Evolutionary conservation across 495 filamentous ascomycete species (phyloP), one percentile per base, ranked within the genome.

Genomic region (Tuber calosporum): DNA sequence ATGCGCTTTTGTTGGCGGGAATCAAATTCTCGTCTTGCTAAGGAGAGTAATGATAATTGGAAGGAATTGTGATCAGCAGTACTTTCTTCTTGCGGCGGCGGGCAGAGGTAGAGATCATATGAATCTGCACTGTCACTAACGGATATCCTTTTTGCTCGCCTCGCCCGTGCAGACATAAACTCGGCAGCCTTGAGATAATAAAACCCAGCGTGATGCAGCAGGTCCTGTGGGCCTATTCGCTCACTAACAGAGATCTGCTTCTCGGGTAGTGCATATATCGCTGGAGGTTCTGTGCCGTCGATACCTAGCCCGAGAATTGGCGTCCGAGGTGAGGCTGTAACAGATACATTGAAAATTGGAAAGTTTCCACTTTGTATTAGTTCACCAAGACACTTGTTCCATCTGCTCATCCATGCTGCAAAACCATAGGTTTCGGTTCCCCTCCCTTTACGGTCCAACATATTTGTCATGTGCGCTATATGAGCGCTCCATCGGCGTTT

Each of bases 21-120:
- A 26, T 71, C 74, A 73, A 82, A 82, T 45, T 82, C 80, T 39
- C 72, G 70, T 41, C 74, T 53, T 34, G 80, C 80, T 22, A 73
- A 40, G 45, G 41, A 26, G 22, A 82, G 58, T 34, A 80, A 67
- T n/a, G 70, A 26, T 15, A 79, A 66, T 53, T 75, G 71, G 22
- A 72, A 30, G 7, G 37, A 37, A 1, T 20, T 39, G 20, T 81
- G 79, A 20, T 78, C 77, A 15, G 67, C 8, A 3, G 38, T 42
- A 1, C 34, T 22, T 81, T 97, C 94, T 69, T 90, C 82, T 74
- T 92, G 86, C 1, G 93, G 90, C 40, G 91, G 87, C 0, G 90
- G 90, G 38, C 90, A 93, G 79, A 97, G 88, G 82, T 96, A 97
- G 15, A 88, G 91, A 80, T 97, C 94, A 80, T 96, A 94, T 1